A percentile compares a stretch with the other conserved stretches of the same genome.
Evolutionary conservation across 106 monocot genomes (phyloP).

Genomic region (Ottelia alismoides): DNA sequence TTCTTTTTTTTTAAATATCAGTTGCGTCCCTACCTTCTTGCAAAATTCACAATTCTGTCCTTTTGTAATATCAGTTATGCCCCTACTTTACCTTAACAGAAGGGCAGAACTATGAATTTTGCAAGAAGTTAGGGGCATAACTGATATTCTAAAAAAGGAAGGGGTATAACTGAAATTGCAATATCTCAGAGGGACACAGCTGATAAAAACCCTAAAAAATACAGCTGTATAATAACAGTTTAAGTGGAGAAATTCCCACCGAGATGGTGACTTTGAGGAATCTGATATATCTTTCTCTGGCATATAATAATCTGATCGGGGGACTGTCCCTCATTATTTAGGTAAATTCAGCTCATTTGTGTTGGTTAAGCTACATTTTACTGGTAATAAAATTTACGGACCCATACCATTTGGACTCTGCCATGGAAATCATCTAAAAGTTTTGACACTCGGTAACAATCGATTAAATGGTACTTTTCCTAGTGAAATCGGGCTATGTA

Average conservation of each 20-base stretch:
- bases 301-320: conserved; percentile 46
- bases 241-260: conserved; percentile 28
- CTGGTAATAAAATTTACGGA: conserved; percentile 39
- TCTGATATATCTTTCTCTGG: conserved; percentile 31
- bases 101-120: too few relatives aligned
- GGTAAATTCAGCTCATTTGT: conserved; percentile 39
- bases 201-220: too few relatives aligned
- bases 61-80: too few relatives aligned
- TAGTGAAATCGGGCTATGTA: conserved; percentile 20
- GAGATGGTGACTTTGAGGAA: conserved; percentile 33
- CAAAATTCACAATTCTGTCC: too few relatives aligned
- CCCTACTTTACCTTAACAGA: too few relatives aligned
- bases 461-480: conserved; percentile 46
- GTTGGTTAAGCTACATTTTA: conserved; percentile 42
- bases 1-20: too few relatives aligned
- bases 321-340: conserved; percentile 38
- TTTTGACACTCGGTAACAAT: conserved; percentile 40
- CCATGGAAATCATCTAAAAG: conserved; percentile 20
- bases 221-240: conserved; percentile 33
- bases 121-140: too few relatives aligned
- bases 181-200: too few relatives aligned
- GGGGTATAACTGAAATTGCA: too few relatives aligned
- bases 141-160: too few relatives aligned
- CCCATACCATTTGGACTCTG: conserved; percentile 46
- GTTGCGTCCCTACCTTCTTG: too few relatives aligned